Conservation (phyloP, 2,329 filamentous ascomycete species). For the Alternaria burnsii region DNA sequence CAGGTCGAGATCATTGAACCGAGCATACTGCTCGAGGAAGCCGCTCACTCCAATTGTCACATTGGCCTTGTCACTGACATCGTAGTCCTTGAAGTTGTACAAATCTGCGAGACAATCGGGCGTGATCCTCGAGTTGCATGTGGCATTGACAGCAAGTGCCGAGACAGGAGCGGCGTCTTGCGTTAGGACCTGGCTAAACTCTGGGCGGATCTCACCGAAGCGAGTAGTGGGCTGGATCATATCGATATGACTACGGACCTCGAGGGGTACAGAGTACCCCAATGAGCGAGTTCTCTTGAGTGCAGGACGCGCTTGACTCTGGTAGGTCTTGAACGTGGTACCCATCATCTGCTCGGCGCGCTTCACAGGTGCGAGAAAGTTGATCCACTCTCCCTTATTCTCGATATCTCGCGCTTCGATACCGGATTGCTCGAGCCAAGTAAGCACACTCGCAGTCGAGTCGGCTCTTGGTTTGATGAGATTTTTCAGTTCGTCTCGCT, state of each 20-base stretch:
- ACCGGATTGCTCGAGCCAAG: slow-evolving; percentile 64
- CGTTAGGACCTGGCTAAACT: slow-evolving; percentile 50
- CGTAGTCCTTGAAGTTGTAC: slow-evolving; percentile 55
- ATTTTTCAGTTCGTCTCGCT: slow-evolving; percentile 65
- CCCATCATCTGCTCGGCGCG: slow-evolving; percentile 65
- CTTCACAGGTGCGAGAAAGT: slow-evolving; percentile 62
- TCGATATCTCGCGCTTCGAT: slow-evolving; percentile 58
- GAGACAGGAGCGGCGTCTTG: slow-evolving; percentile 35
- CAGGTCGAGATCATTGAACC: slow-evolving; percentile 55
- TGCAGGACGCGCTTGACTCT: slow-evolving; percentile 54
- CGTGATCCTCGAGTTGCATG: slow-evolving; percentile 56
- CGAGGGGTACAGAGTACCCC: slow-evolving; percentile 68
- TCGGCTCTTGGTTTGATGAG: slow-evolving; percentile 62
- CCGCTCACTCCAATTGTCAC: slow-evolving; percentile 56
- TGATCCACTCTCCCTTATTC: slow-evolving; percentile 68
- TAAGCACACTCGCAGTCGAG: slow-evolving; percentile 59
- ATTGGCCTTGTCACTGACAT: slow-evolving; percentile 47
- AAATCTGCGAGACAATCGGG: slow-evolving; percentile 58
- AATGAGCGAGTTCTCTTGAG: slow-evolving; percentile 62
- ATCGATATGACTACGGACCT: slow-evolving; percentile 64
- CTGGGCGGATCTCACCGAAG: slow-evolving; percentile 62
- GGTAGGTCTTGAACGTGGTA: slow-evolving; percentile 66
- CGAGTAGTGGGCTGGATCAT: slow-evolving; percentile 72
- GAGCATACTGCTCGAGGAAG: slow-evolving; percentile 60
- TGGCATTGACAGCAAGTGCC: slow-evolving; percentile 40